These are phyloP conservation scores for Durio zibethinus DNA, from an alignment of 345 rosid genomes.

Conservation along the genomic window DNA sequence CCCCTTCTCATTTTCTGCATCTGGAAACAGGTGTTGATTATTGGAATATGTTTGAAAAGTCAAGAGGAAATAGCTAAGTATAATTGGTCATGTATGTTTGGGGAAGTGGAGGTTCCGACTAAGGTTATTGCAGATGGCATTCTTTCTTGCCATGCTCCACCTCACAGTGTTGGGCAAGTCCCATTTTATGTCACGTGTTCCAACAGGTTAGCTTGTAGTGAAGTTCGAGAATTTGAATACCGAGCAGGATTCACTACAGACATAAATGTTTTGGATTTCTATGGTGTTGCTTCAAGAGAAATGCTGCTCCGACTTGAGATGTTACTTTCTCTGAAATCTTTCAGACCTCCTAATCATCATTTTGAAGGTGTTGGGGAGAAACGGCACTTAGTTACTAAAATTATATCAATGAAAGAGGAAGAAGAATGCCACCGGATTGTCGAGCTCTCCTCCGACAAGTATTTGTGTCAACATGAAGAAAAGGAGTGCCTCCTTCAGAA, in stretches of 20 bases:
- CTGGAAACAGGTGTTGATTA: slow-evolving; percentile 57
- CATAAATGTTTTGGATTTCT: slow-evolving; percentile 37
- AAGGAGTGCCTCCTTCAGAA: slow-evolving; percentile 41
- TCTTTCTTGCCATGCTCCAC: slow-evolving; percentile 72
- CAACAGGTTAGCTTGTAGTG: slow-evolving; percentile 89
- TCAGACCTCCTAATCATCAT: slow-evolving; percentile 24
- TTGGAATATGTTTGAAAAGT: slow-evolving; percentile 63
- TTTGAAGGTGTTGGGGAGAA: slow-evolving; percentile 49
- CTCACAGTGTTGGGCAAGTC: slow-evolving; percentile 61
- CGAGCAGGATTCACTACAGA: slow-evolving; percentile 45
- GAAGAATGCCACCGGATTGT: slow-evolving; percentile 41
- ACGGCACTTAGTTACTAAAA: slow-evolving; percentile 39
- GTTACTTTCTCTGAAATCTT: slow-evolving; percentile 45
- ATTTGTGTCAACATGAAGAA: slow-evolving; percentile 28
- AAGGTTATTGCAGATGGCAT: slow-evolving; percentile 66
- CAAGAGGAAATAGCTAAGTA: slow-evolving; percentile 50
- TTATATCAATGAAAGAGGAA: slow-evolving; percentile 74
- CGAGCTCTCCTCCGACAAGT: slow-evolving; percentile 30
- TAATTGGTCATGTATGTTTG: slow-evolving; percentile 97
- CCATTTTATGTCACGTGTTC: slow-evolving; percentile 92
- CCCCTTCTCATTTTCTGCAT: neutral
- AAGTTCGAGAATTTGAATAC: slow-evolving; percentile 87
- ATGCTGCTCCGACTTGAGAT: slow-evolving; percentile 50
- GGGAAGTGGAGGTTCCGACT: slow-evolving; percentile 92
- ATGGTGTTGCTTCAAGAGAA: slow-evolving; percentile 36